These are phyloP conservation scores for Onygena corvina DNA, from an alignment of 2,329 filamentous ascomycete genomes.

Conservation along the genomic window DNA sequence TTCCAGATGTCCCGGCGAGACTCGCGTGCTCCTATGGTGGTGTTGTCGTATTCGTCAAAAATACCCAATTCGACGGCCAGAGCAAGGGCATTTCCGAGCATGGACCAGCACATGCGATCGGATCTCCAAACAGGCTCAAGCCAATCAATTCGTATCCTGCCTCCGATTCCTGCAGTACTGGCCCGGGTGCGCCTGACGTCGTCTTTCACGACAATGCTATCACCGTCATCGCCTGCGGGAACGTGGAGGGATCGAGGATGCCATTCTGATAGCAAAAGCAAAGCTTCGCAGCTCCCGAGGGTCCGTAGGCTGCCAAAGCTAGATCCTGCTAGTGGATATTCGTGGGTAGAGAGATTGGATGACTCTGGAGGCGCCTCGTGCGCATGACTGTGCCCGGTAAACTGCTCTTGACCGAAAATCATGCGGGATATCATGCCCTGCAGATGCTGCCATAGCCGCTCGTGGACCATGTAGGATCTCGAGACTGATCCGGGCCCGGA, in stretches of 20 bases:
- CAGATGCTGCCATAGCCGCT: conserved; percentile 79
- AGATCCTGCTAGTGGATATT: conserved; percentile 16
- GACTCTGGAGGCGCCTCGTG: conserved; percentile 44
- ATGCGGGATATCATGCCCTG: conserved; percentile 82
- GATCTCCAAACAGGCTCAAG: conserved; percentile 44
- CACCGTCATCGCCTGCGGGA: conserved; percentile 42
- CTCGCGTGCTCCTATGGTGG: conserved; percentile 16
- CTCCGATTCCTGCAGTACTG: conserved; percentile 25
- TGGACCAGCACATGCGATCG: conserved; percentile 50
- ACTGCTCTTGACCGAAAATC: conserved; percentile 85
- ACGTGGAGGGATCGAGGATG: conserved; percentile 45
- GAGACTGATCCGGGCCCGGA: conserved; percentile 61
- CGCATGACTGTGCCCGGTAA: conserved; percentile 62
- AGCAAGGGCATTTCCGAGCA: conserved; percentile 43
- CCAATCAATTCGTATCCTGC: conserved; percentile 42
- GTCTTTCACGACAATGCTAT: conserved; percentile 42
- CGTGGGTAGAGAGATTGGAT: conserved; percentile 29
- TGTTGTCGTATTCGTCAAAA: conserved; percentile 41
- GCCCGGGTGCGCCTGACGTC: conserved; percentile 30
- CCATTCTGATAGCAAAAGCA: conserved; percentile 46
- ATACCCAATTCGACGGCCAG: conserved; percentile 43
- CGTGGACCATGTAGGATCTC: conserved; percentile 71
- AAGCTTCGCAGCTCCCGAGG: conserved; percentile 55
- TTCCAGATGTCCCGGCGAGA: conserved; percentile 19
- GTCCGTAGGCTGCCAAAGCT: conserved; percentile 58